Evolutionary conservation across 2,329 filamentous ascomycete species (phyloP), one percentile per base, ranked within the genome.

Genomic region (Aureobasidium melanogenum): DNA sequence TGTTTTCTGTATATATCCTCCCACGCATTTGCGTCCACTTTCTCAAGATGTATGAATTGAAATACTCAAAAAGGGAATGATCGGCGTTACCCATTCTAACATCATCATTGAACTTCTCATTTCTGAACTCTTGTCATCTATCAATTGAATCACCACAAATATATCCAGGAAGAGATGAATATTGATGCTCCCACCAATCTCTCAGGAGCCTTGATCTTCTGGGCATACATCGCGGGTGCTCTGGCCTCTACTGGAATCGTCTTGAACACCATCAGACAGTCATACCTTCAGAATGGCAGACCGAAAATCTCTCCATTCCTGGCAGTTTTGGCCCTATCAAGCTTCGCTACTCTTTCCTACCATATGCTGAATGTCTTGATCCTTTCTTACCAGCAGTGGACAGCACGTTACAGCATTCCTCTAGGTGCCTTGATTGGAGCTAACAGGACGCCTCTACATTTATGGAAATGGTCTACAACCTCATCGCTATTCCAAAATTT

Each of bases 361-460:
- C 70, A 72, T 60, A 74, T 73, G 71, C 66, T 73, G 9, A 63
- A 67, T 34, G 70, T 72, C 6, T 62, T 74, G 47, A 62, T 71
- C 19, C 62, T 68, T n/a, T 73, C 71, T 1, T 74, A 71, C 59
- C 32, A 52, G 14, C n/a, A 63, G 12, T 73, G 70, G 70, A 48
- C 62, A 44, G 44, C 10, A 36, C 47, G 17, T 12, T 39, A 50
- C 46, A 44, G 24, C 36, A 22, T 63, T 1, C 48, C 52, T 36
- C 26, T 64, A 6, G 60, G 60, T 22, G 34, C 32, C 34, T 47
- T 52, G 39, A 19, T 64, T 17, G 63, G 63, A 24, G 6, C 48
- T 2, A 36, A 28, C 14, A 55, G 56, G 26, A 43, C 41, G 8
- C 47, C 47, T 39, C 44, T 64, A 9, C 39, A 54, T 10, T 22